Evolutionary conservation across 2,329 filamentous ascomycete species (phyloP).

Genomic region (Hypoxylon sp.): DNA sequence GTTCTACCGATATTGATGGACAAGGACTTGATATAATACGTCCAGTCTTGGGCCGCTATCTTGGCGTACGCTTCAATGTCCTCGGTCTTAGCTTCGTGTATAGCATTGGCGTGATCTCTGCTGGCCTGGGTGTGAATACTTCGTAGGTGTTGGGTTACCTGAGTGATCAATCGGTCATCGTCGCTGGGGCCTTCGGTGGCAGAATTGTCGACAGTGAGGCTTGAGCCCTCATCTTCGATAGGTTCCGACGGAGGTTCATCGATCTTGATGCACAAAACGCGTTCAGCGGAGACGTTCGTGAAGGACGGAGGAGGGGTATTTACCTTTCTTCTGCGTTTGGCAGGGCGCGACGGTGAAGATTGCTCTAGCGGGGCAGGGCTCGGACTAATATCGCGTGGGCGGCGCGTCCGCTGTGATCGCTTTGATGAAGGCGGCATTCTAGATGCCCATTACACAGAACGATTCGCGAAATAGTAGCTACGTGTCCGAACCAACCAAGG

Average conservation of each 20-base stretch:
- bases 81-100: slow-evolving; percentile 73
- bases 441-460: slow-evolving; percentile 45
- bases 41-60: slow-evolving; percentile 86
- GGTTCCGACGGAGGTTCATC: slow-evolving; percentile 62
- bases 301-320: slow-evolving; percentile 42
- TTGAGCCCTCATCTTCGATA: slow-evolving; percentile 63
- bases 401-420: slow-evolving; percentile 57
- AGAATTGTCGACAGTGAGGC: slow-evolving; percentile 59
- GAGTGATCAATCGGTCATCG: slow-evolving; percentile 70
- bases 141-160: slow-evolving; percentile 67
- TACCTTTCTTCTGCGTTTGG: slow-evolving; percentile 76
- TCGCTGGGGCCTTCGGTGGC: slow-evolving; percentile 60
- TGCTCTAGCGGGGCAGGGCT: slow-evolving; percentile 59
- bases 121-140: slow-evolving; percentile 69
- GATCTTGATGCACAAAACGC: slow-evolving; percentile 51
- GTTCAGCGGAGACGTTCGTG: slow-evolving; percentile 37
- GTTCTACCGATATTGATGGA: slow-evolving; percentile 82
- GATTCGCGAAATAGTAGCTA: slow-evolving; percentile 7
- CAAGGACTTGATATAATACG: slow-evolving; percentile 84
- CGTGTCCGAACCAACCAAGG: slow-evolving; percentile 3
- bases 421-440: slow-evolving; percentile 60
- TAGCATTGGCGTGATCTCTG: slow-evolving; percentile 74
- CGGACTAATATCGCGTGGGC: slow-evolving; percentile 53
- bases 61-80: slow-evolving; percentile 84
- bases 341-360: slow-evolving; percentile 73